These are phyloP conservation scores for Epichloe baconii DNA, from an alignment of 2,329 filamentous ascomycete genomes.

Conservation along the genomic window DNA sequence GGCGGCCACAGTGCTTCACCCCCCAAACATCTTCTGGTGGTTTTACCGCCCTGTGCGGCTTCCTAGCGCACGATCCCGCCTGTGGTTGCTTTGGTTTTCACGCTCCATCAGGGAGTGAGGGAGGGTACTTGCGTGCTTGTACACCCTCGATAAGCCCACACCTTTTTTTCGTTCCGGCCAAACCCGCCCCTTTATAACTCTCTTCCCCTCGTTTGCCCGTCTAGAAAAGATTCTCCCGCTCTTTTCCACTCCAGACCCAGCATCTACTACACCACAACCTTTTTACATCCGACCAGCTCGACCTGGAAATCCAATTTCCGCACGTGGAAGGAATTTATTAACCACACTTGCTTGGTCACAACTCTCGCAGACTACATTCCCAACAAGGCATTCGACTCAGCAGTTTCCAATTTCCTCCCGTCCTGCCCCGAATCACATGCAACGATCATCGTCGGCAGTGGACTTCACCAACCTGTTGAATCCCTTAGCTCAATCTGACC, in stretches of 20 bases:
- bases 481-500: constrained; percentile 25
- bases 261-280: background rate
- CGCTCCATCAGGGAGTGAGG: background rate
- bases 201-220: constrained; percentile 11
- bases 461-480: constrained; percentile 68
- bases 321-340: background rate
- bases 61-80: constrained; percentile 1
- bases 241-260: constrained; percentile 8
- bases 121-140: constrained; percentile 9
- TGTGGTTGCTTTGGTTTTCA: constrained; percentile 1
- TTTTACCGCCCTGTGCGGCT: constrained; percentile 5
- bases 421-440: constrained; percentile 46
- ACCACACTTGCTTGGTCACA: background rate
- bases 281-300: background rate
- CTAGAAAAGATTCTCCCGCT: constrained; percentile 10
- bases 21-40: constrained; percentile 1
- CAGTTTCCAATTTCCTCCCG: background rate
- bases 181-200: constrained; percentile 21
- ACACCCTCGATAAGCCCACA: constrained; percentile 5
- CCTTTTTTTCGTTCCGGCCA: constrained; percentile 17
- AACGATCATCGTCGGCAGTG: constrained; percentile 59
- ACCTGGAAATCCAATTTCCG: background rate
- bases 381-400: background rate
- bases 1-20: background rate
- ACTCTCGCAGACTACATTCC: no score